A percentile compares a stretch with the other conserved stretches of the same genome.
phyloP scores from a whole-genome alignment of 139 green algal species.

The Closterium sp. region DNA sequence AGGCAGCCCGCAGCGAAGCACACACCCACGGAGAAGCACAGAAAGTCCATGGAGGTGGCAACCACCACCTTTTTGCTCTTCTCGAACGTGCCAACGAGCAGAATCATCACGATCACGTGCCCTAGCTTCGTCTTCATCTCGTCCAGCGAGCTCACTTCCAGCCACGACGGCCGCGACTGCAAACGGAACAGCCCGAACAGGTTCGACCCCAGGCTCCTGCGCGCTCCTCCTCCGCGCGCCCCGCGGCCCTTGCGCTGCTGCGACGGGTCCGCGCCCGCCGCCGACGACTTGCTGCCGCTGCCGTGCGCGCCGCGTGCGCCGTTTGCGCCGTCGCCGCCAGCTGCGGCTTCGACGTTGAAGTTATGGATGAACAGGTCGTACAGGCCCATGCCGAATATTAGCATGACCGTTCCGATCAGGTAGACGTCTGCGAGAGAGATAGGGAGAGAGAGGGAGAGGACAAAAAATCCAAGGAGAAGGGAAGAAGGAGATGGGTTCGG shows the following conservation, averaged over 20 bases:
- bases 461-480: background rate
- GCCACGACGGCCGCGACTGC: slow-evolving; percentile 24
- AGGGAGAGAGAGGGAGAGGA: background rate
- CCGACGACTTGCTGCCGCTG: background rate
- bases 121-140: slow-evolving; percentile 38
- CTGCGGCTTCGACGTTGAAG: background rate
- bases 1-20: slow-evolving; percentile 7
- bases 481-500: background rate
- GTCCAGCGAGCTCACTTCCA: slow-evolving; percentile 27
- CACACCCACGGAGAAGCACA: slow-evolving; percentile 4
- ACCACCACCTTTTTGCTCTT: slow-evolving; percentile 31
- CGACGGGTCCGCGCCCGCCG: background rate
- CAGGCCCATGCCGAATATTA: slow-evolving; percentile 25
- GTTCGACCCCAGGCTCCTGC: slow-evolving; percentile 1
- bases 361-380: slow-evolving; percentile 7
- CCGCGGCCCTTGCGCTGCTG: background rate
- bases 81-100: slow-evolving; percentile 36
- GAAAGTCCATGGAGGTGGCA: slow-evolving; percentile 3
- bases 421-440: slow-evolving; percentile 3
- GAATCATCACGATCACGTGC: slow-evolving; percentile 45
- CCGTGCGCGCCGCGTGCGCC: background rate
- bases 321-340: background rate
- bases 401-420: slow-evolving; percentile 18
- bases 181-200: slow-evolving; percentile 2
- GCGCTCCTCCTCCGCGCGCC: background rate